A percentile compares a stretch with the other conserved stretches of the same genome.
Conservation (phyloP, 352 stramenopile species). For the Pythium grandisporangium region DNA sequence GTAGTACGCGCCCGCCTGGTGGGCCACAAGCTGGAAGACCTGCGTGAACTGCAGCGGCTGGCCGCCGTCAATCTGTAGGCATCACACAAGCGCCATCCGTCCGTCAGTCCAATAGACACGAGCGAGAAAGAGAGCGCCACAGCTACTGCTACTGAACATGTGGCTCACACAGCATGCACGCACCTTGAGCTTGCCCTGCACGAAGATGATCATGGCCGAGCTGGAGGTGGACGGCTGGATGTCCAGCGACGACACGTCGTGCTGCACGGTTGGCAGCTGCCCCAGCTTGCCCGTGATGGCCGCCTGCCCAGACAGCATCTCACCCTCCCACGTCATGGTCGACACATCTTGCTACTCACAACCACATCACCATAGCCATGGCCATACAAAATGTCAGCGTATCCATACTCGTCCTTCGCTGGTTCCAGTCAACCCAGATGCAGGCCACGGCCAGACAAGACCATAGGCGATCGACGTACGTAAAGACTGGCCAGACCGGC, state of each 20-base stretch:
- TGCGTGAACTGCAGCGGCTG: slow-evolving; percentile 96
- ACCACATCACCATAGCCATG: not conserved
- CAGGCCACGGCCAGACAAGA: too few relatives aligned
- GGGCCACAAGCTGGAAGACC: slow-evolving; percentile 94
- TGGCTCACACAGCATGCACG: too few relatives aligned
- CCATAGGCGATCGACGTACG: slow-evolving; percentile 47
- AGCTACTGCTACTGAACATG: too few relatives aligned
- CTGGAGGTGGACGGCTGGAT: slow-evolving; percentile 88
- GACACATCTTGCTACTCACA: slow-evolving; percentile 53
- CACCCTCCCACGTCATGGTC: slow-evolving; percentile 74
- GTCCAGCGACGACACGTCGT: slow-evolving; percentile 87
- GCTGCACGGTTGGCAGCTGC: slow-evolving; percentile 46
- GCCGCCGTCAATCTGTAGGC: slow-evolving; percentile 88
- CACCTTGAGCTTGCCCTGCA: slow-evolving; percentile 86
- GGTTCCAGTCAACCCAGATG: too few relatives aligned
- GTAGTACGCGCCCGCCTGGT: slow-evolving; percentile 92
- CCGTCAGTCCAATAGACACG: too few relatives aligned
- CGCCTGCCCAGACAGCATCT: slow-evolving; percentile 60
- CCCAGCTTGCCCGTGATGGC: slow-evolving; percentile 89
- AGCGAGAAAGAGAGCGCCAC: too few relatives aligned
- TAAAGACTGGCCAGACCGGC: slow-evolving; percentile 66
- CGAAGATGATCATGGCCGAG: slow-evolving; percentile 94
- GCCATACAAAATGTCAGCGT: too few relatives aligned
- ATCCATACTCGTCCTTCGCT: too few relatives aligned
- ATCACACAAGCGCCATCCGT: not conserved